Percentiles rank a stretch among this genome's conserved stretches.
phyloP scores from a whole-genome alignment of 1,139 yeast species.

The Oligophagozyma castellii region DNA sequence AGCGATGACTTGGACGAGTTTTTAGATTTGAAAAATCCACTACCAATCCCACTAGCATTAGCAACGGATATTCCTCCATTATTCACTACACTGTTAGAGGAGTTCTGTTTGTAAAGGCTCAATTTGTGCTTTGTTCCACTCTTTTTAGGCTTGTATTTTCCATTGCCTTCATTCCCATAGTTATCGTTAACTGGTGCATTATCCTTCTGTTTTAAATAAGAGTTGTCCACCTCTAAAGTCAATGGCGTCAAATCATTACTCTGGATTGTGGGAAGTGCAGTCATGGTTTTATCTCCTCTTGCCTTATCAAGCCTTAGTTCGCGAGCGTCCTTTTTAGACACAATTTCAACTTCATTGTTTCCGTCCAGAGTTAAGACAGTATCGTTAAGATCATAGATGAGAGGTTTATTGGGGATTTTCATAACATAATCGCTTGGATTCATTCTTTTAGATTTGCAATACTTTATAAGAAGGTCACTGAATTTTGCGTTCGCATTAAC shows the following conservation, averaged over 20 bases:
- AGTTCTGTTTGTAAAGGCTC: constrained; percentile 12
- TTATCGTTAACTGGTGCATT: constrained; percentile 3
- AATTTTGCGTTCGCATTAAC: constrained; percentile 24
- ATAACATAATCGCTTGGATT: constrained; percentile 25
- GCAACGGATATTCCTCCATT: neutral
- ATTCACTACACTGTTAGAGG: constrained; percentile 6
- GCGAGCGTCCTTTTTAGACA: constrained; percentile 22
- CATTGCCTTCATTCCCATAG: constrained; percentile 4
- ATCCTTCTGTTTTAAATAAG: constrained; percentile 10
- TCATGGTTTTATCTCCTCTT: constrained; percentile 15
- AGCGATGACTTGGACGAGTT: constrained; percentile 21
- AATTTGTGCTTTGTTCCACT: constrained; percentile 14
- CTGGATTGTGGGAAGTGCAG: constrained; percentile 22
- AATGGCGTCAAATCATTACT: constrained; percentile 23
- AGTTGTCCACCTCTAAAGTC: constrained; percentile 15
- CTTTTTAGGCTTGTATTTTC: constrained; percentile 8
- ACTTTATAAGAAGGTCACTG: constrained; percentile 24
- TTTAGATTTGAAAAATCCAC: constrained; percentile 20
- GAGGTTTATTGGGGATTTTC: constrained; percentile 21
- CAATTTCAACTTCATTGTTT: constrained; percentile 17
- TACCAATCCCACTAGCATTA: constrained; percentile 2
- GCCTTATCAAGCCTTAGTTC: constrained; percentile 17
- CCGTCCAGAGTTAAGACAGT: constrained; percentile 27
- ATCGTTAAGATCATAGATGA: constrained; percentile 25
- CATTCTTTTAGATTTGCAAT: constrained; percentile 22